Base-by-base conservation (phyloP, 1,284 basidiomycete genomes). In the Papiliotrema nemorosa region DNA sequence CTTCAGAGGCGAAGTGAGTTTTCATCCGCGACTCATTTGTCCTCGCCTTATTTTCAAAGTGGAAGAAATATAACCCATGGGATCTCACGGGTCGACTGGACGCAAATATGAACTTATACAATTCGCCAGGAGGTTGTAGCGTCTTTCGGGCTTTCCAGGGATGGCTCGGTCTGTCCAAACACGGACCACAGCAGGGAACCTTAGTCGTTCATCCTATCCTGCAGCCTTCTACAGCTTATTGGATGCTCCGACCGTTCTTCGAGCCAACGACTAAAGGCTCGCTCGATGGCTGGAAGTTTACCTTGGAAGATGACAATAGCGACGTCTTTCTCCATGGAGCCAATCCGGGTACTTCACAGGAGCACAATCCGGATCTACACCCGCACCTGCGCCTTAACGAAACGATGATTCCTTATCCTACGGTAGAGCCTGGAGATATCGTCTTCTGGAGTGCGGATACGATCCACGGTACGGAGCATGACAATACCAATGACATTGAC, bases 71-170 rank as follows among this genome's bases (percentile, higher is more conserved):
- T 57, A 82, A 88, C 63, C 77, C 84, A 2, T 85, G 79, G 55
- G 79, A 84, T 20, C 37, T 39, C 12, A 39, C 12, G 9, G 37
- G 37, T 20, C 37, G 37, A 21, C 64, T 84, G 7, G 63, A 77
- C n/a, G 82, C 82, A 5, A 78, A 70, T 29, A 79, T 79, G 59
- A 81, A 84, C 63, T 55, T 85, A 55, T 84, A 84, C 63, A 64
- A 81, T 6, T 9, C 9, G 9, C 37, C 37, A 20, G 20, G 20
- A 14, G 13, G 20, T 9, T 13, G 13, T 9, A 39, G 37, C 37
- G 20, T 39, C 10, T 39, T 39, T 20, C 37, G 37, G 37, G 20
- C 37, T 9, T 39, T 39, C 37, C 37, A 39, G 20, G 37, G 37
- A 21, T 39, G 37, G 37, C 12, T 39, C 13, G 37, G 13, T 9